These are phyloP conservation scores for Phytopythium oedochilum DNA, from an alignment of 352 stramenopile genomes.

Conservation along the genomic window DNA sequence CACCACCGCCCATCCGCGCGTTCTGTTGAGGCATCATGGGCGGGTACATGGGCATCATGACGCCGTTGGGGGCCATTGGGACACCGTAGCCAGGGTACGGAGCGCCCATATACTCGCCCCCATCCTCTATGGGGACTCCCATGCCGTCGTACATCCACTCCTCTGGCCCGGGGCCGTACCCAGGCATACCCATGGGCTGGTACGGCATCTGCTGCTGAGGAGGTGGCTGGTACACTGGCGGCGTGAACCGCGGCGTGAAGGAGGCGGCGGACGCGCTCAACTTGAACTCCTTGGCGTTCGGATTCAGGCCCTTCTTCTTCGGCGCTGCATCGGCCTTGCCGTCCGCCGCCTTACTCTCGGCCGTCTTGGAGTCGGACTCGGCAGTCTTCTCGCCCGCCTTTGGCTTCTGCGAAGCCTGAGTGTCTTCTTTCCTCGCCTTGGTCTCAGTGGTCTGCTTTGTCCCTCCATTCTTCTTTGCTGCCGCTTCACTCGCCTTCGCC, in stretches of 20 bases:
- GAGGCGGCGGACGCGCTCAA: constrained; percentile 49
- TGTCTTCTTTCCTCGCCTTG: constrained; percentile 1
- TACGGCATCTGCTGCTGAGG: constrained; percentile 33
- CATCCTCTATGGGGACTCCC: constrained; percentile 38
- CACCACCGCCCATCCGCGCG: constrained; percentile 32
- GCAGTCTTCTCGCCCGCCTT: constrained; percentile 4
- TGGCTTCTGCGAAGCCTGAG: not conserved
- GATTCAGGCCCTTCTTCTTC: constrained; percentile 74
- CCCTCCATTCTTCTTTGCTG: constrained; percentile 2
- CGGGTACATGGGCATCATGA: constrained; percentile 40
- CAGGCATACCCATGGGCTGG: constrained; percentile 30
- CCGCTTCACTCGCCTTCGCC: constrained; percentile 9
- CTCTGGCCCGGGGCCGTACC: constrained; percentile 45
- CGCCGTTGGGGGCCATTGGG: constrained; percentile 38
- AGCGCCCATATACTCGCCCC: constrained; percentile 38
- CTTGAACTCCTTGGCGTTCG: constrained; percentile 87
- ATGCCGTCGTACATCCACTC: constrained; percentile 75
- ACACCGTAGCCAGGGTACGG: constrained; percentile 67
- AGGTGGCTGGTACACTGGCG: constrained; percentile 20
- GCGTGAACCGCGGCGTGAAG: constrained; percentile 68
- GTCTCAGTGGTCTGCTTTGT: not conserved
- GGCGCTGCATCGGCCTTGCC: constrained; percentile 15
- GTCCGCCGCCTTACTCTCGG: constrained; percentile 12
- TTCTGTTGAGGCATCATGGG: constrained; percentile 68
- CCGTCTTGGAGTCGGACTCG: not conserved